A percentile compares a stretch with the other conserved stretches of the same genome.
These are phyloP conservation scores for Geotrichum klebahnii DNA, from an alignment of 1,139 yeast species.

Conservation along the genomic window DNA sequence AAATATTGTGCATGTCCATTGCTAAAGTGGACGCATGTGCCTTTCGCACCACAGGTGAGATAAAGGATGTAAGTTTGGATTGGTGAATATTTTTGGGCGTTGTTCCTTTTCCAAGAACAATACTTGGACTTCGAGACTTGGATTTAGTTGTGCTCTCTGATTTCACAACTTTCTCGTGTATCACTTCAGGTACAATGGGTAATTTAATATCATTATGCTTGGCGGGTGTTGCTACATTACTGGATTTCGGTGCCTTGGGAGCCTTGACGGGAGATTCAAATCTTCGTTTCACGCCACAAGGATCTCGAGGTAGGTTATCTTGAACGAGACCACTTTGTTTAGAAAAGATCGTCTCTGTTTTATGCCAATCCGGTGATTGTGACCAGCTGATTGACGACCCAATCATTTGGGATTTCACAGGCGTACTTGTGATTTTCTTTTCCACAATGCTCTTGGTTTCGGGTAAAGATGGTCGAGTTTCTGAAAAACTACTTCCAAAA, in stretches of 20 bases:
- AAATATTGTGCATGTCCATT: conserved; percentile 1
- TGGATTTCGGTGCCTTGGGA: too few relatives aligned
- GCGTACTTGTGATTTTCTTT: background rate
- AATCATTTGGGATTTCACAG: background rate
- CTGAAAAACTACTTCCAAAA: background rate
- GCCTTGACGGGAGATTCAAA: too few relatives aligned
- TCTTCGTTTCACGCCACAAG: conserved; percentile 19
- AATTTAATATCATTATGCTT: too few relatives aligned
- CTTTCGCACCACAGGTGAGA: conserved; percentile 15
- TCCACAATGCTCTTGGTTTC: too few relatives aligned
- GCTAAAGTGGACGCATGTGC: conserved; percentile 19
- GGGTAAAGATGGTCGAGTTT: background rate
- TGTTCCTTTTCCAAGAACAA: background rate
- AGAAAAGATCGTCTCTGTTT: conserved; percentile 32
- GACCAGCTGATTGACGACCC: conserved; percentile 30
- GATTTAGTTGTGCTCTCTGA: background rate
- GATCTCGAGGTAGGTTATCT: conserved; percentile 3
- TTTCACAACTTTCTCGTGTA: background rate
- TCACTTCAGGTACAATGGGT: too few relatives aligned
- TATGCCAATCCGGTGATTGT: conserved; percentile 38
- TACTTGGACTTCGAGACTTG: background rate
- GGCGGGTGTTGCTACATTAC: too few relatives aligned
- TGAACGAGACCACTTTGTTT: conserved; percentile 2
- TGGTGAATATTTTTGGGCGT: conserved; percentile 10
- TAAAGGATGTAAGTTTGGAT: conserved; percentile 17